Percentiles rank a stretch among this genome's conserved stretches.
These are phyloP conservation scores for Ascochyta fabae DNA, from an alignment of 2,329 filamentous ascomycete species.

Conservation along the genomic window DNA sequence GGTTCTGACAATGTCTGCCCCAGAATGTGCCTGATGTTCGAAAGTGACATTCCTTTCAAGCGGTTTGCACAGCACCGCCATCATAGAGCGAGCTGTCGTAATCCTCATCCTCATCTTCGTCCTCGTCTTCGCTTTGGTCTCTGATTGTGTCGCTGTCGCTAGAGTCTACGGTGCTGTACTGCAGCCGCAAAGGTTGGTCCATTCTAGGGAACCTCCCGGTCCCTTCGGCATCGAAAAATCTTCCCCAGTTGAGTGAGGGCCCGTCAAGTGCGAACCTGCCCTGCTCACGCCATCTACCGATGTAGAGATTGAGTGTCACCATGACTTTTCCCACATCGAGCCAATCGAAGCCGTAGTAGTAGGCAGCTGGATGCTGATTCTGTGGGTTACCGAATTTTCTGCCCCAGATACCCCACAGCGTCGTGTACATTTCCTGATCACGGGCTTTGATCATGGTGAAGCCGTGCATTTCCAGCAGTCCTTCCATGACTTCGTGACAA, in stretches of 20 bases:
- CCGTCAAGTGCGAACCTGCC: constrained; percentile 32
- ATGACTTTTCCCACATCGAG: constrained; percentile 31
- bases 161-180: constrained; percentile 7
- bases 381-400: constrained; percentile 16
- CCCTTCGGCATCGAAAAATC: constrained; percentile 19
- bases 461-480: constrained; percentile 33
- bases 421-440: constrained; percentile 19
- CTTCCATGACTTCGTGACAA: constrained; percentile 37
- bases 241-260: constrained; percentile 32
- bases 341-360: constrained; percentile 34
- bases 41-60: neutral
- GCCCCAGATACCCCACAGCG: constrained; percentile 29
- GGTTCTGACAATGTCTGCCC: constrained; percentile 2
- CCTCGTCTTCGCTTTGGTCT: constrained; percentile 6
- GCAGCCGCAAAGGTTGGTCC: constrained; percentile 11
- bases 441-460: constrained; percentile 22
- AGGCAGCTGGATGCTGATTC: constrained; percentile 8
- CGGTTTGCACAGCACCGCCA: constrained; percentile 7
- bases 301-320: constrained; percentile 38
- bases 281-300: constrained; percentile 39
- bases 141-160: neutral
- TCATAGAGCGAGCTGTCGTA: constrained; percentile 7
- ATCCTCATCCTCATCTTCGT: neutral
- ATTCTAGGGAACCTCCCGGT: constrained; percentile 11
- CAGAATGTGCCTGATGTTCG: neutral